These are phyloP conservation scores for Geranomyces michiganensis DNA, from an alignment of 192 early-diverging fungal genomes.

Conservation along the genomic window DNA sequence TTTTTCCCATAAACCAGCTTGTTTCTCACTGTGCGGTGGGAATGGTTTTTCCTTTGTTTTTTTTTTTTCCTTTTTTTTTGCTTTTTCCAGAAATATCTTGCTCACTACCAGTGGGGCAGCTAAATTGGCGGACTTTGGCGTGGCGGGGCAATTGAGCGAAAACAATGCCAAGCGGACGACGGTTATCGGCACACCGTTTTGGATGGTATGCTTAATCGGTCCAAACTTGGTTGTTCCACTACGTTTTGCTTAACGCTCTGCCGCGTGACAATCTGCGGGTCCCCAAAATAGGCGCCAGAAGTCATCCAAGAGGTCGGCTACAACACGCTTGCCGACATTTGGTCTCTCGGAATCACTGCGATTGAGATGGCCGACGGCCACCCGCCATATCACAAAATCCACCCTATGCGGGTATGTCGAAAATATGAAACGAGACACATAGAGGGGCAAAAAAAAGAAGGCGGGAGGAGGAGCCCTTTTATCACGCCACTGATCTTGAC, in stretches of 20 bases:
- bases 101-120: slow-evolving; percentile 54
- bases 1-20: too few relatives aligned
- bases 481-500: too few relatives aligned
- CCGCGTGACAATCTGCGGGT: background rate
- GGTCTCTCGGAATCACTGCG: slow-evolving; percentile 65
- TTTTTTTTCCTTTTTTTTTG: too few relatives aligned
- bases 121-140: slow-evolving; percentile 70
- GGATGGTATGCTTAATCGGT: slow-evolving; percentile 44
- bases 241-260: background rate
- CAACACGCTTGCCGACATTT: slow-evolving; percentile 63
- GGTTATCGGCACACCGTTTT: slow-evolving; percentile 68
- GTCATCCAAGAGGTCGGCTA: slow-evolving; percentile 70
- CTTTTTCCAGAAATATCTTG: slow-evolving; percentile 57
- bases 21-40: too few relatives aligned
- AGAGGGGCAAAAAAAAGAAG: too few relatives aligned
- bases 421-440: too few relatives aligned
- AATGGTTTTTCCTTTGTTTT: too few relatives aligned
- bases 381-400: slow-evolving; percentile 63
- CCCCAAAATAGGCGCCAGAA: slow-evolving; percentile 53
- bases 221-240: background rate
- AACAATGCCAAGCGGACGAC: slow-evolving; percentile 54
- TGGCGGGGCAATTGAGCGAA: slow-evolving; percentile 62
- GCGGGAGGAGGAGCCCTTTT: too few relatives aligned
- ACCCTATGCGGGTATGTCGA: slow-evolving; percentile 56
- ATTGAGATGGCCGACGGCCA: slow-evolving; percentile 69